Evolutionary conservation across 2,329 filamentous ascomycete genomes (phyloP).

Genomic region (Diaporthe citrichinensis): DNA sequence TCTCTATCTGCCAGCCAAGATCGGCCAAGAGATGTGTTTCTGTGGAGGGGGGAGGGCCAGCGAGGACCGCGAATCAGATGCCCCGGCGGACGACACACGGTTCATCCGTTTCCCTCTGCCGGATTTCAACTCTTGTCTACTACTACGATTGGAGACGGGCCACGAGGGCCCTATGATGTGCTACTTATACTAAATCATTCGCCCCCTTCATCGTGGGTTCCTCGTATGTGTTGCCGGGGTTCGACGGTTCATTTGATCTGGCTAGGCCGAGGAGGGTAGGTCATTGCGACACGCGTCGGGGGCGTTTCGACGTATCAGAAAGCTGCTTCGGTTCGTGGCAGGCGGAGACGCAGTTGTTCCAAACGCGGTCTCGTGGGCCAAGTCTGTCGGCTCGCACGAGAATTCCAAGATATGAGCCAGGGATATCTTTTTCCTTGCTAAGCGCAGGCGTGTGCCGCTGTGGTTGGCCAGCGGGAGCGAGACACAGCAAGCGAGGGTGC

Average conservation of each 20-base stretch:
- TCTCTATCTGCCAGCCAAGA: constrained; percentile 29
- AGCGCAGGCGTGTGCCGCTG: neutral
- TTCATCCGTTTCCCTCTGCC: neutral
- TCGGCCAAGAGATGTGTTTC: constrained; percentile 21
- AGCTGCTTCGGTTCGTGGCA: neutral
- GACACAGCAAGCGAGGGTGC: neutral
- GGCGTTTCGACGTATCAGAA: neutral
- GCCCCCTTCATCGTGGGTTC: neutral
- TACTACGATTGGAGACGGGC: neutral
- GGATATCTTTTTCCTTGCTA: neutral
- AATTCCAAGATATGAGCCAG: neutral
- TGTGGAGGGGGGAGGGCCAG: neutral
- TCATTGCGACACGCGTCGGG: neutral
- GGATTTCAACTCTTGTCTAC: neutral
- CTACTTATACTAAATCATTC: neutral
- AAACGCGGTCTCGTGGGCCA: neutral
- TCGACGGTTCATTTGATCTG: no score
- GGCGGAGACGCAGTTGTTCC: neutral
- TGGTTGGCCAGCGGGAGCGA: constrained; percentile 11
- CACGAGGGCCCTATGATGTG: neutral
- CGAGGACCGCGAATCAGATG: constrained; percentile 6
- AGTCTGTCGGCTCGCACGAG: neutral
- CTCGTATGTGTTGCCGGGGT: neutral
- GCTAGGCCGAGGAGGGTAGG: neutral
- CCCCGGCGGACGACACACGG: neutral